Evolutionary conservation across 805 yeast species (phyloP), one percentile per base, ranked within the genome.

Genomic region (Crinitomyces ghanaensis): DNA sequence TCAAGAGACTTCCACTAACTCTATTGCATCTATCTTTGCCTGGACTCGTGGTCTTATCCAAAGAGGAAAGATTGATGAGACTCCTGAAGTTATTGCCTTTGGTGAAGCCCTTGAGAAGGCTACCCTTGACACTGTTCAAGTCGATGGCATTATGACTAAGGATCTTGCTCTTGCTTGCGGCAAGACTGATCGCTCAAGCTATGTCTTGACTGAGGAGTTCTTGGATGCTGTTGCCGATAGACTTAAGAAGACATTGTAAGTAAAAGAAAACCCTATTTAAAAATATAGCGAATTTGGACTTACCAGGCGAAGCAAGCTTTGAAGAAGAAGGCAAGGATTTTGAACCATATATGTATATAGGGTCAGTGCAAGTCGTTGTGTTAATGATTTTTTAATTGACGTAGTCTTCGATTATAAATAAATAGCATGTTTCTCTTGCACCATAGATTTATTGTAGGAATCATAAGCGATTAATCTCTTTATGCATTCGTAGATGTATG

Each of bases 21-120:
- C 96, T 12, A 88, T 88, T 59, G 97, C 97, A 3, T 85, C 95
- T 9, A 88, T 88, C 47, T 88, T 79, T 54, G 97, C 97, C 19
- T 88, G 97, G 97, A 69, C 94, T 23, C 77, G 93, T 53, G 97
- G 97, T 53, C 61, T 88, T 32, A 74, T 75, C 44, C 95, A 86
- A 65, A 80, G 97, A 64, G 97, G 96, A 49, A 76, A 70, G 52
- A 66, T 88, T 40, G 97, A 88, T 59, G 60, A 62, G 34, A 85
- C 95, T 27, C 91, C 93, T 12, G 91, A 77, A 19, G 95, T 88
- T 28, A 71, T 74, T 37, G 60, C 72, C 47, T 88, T 88, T 56
- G 97, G 82, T 42, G 67, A 80, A 48, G 56, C 62, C 31, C 66
- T 88, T 45, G 96, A 88, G 66, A 62, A 68, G 54, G 93, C 95